Percentiles rank a stretch among this genome's conserved stretches.
Conservation (phyloP, 768 basidiomycete species). For the Epithele typhae region DNA sequence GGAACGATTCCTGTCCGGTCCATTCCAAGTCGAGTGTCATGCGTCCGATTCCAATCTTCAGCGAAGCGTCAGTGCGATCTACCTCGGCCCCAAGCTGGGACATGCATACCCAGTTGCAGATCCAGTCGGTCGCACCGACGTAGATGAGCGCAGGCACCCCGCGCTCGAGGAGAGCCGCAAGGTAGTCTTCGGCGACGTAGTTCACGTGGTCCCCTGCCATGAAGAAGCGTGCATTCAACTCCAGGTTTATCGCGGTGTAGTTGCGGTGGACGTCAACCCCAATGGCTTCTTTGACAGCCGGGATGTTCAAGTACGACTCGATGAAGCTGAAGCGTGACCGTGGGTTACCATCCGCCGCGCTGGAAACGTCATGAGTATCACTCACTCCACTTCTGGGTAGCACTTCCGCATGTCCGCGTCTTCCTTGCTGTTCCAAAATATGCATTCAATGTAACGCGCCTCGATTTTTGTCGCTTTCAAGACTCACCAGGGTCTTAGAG, state of each 20-base stretch:
- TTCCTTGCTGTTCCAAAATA: no score
- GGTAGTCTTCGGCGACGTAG: slow-evolving; percentile 31
- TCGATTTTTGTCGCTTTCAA: no score
- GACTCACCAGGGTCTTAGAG: slow-evolving; percentile 37
- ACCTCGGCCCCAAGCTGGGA: no score
- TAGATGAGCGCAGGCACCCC: slow-evolving; percentile 47
- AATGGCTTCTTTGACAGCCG: slow-evolving; percentile 47
- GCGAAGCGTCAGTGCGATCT: neutral
- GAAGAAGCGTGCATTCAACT: slow-evolving; percentile 37
- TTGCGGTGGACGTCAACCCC: slow-evolving; percentile 53
- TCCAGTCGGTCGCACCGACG: slow-evolving; percentile 50
- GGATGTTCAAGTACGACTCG: slow-evolving; percentile 53
- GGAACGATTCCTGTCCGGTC: slow-evolving; percentile 47
- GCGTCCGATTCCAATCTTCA: slow-evolving; percentile 48
- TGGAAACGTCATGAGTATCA: no score
- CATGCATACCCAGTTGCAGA: slow-evolving; percentile 47
- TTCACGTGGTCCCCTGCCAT: slow-evolving; percentile 9
- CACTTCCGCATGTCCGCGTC: neutral
- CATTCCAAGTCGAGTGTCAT: slow-evolving; percentile 56
- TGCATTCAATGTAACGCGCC: no score
- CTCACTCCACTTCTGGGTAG: neutral
- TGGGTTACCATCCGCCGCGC: no score
- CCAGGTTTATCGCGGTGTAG: slow-evolving; percentile 32
- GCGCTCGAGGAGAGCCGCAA: slow-evolving; percentile 50
- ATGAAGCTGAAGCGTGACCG: slow-evolving; percentile 51